Percentiles rank a stretch among this genome's conserved stretches.
phyloP scores from a whole-genome alignment of 1,139 yeast genomes.

The Nakaseomyces glabratus region DNA sequence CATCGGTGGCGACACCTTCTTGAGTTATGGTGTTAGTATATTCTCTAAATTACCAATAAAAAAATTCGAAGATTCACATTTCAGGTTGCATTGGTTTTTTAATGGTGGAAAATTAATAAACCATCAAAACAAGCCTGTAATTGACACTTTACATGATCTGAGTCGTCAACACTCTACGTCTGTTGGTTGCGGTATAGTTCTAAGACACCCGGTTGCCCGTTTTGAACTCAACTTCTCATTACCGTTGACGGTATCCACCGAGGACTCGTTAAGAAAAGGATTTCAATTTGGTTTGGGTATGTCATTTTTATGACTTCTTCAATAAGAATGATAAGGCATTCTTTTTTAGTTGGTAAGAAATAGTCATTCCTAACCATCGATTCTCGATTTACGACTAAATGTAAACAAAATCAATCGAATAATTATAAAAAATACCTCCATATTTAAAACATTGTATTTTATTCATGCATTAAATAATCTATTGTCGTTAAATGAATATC shows the following conservation, averaged over 20 bases:
- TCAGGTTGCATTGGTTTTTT: slow-evolving; percentile 59
- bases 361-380: no score
- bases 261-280: slow-evolving; percentile 73
- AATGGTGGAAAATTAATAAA: slow-evolving; percentile 63
- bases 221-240: slow-evolving; percentile 81
- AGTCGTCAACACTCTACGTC: slow-evolving; percentile 44
- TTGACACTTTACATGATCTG: slow-evolving; percentile 29
- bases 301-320: slow-evolving; percentile 62
- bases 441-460: no score
- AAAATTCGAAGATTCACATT: slow-evolving; percentile 43
- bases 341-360: no score
- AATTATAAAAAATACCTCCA: no score
- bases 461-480: no score
- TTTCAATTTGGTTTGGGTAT: slow-evolving; percentile 89
- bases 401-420: no score
- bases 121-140: slow-evolving; percentile 29
- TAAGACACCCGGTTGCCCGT: slow-evolving; percentile 81
- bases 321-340: no score
- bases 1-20: slow-evolving; percentile 74
- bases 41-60: slow-evolving; percentile 58
- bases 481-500: no score
- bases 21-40: slow-evolving; percentile 62
- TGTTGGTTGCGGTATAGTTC: slow-evolving; percentile 68
- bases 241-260: slow-evolving; percentile 57
- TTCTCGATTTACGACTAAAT: no score